phyloP scores from a whole-genome alignment of 805 yeast genomes.

The Wickerhamomyces bovis region DNA sequence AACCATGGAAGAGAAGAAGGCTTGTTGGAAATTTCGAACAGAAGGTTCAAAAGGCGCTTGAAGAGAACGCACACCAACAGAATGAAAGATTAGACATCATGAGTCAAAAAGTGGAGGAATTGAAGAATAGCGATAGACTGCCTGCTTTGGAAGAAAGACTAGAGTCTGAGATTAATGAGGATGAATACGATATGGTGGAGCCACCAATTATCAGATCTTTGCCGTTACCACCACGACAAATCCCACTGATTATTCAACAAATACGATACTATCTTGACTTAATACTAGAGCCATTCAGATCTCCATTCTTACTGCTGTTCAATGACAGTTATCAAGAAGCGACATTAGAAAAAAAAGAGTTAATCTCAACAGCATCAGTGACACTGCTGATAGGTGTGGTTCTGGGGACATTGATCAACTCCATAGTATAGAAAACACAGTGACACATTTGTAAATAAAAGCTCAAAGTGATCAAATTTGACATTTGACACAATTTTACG shows the following conservation, averaged over 20 bases:
- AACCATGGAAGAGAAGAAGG: slow-evolving; percentile 88
- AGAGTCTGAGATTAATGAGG: slow-evolving; percentile 17
- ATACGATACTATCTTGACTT: neutral
- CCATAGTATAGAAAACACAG: neutral
- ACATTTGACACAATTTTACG: neutral
- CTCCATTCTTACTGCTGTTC: slow-evolving; percentile 12
- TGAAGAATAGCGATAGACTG: slow-evolving; percentile 16
- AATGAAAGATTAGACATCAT: slow-evolving; percentile 24
- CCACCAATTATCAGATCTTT: slow-evolving; percentile 14
- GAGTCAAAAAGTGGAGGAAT: slow-evolving; percentile 21
- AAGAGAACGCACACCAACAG: slow-evolving; percentile 27
- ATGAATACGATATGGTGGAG: slow-evolving; percentile 9
- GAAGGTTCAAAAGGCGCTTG: slow-evolving; percentile 56
- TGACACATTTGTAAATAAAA: neutral
- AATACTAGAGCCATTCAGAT: slow-evolving; percentile 5
- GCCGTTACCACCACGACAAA: slow-evolving; percentile 10
- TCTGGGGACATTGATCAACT: slow-evolving; percentile 6
- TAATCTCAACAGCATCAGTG: slow-evolving; percentile 1
- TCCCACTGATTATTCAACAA: neutral
- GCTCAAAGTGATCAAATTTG: neutral
- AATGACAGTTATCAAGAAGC: neutral
- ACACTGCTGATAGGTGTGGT: slow-evolving; percentile 7
- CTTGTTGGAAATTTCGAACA: slow-evolving; percentile 80
- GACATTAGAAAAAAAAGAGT: slow-evolving; percentile 1
- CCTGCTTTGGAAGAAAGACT: slow-evolving; percentile 14